A percentile compares a stretch with the other conserved stretches of the same genome.
phyloP scores from a whole-genome alignment of 192 early-diverging fungal species.

The Umbelopsis isabellina region DNA sequence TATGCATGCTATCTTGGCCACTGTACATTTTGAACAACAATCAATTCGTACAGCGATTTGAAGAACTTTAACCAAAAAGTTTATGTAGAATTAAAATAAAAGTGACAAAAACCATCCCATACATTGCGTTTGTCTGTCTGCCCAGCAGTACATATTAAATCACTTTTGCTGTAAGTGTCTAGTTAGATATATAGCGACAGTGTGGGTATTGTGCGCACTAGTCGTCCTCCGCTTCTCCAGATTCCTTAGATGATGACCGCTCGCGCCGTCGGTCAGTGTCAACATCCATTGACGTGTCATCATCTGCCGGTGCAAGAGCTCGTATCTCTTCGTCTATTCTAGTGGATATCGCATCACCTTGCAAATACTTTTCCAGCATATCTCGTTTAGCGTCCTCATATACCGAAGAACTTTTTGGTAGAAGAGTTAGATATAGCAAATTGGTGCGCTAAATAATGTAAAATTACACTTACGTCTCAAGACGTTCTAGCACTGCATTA shows the following conservation, averaged over 20 bases:
- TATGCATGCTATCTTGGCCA: neutral
- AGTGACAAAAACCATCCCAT: neutral
- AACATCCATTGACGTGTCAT: neutral
- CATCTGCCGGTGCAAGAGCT: neutral
- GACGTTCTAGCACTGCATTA: neutral
- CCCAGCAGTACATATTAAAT: constrained; percentile 1
- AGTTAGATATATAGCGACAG: neutral
- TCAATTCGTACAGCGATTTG: neutral
- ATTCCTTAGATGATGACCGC: neutral
- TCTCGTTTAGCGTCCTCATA: neutral
- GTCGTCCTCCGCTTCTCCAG: constrained; percentile 5
- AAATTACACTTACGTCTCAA: neutral
- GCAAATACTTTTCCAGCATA: constrained; percentile 1
- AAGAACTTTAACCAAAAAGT: too few relatives aligned
- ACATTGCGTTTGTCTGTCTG: neutral
- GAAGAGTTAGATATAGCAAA: neutral
- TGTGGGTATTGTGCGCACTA: neutral
- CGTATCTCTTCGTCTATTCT: constrained; percentile 20
- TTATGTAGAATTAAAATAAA: neutral
- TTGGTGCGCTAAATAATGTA: neutral
- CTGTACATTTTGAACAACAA: neutral
- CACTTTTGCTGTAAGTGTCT: neutral
- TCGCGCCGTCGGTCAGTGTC: neutral
- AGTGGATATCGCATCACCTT: neutral
- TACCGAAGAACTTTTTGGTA: neutral